Base-by-base conservation (phyloP, 2,329 filamentous ascomycete genomes). In the Botrytis byssoidea region DNA sequence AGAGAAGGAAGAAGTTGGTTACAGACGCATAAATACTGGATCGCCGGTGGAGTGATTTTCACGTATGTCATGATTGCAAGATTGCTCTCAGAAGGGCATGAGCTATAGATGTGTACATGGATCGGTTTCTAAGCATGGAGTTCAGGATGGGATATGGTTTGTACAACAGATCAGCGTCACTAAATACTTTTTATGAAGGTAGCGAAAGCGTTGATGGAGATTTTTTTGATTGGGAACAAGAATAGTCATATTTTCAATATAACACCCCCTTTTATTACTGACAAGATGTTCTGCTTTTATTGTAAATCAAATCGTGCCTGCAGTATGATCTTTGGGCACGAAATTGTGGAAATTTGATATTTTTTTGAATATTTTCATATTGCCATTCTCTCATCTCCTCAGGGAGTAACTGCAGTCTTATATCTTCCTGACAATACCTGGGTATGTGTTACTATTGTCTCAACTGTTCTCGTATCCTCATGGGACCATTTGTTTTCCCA, bases 1-100 rank as follows among this genome's bases (percentile, higher is more conserved):
- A 83, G 94, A 87, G 88, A 91, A 84, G 93, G 94, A 0, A 90
- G 94, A 78, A 89, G 93, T 74, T 98, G 94, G 93, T 82, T 97
- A 76, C 87, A 90, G 77, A 88, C 90, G 75, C 93, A 98, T 84
- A 96, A 94, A 84, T 86, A 95, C 76, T 86, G 92, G 79, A 85
- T 97, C 65, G 87, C 90, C 1, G 88, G 93, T 14, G 90, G 86
- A 0, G 83, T 90, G 29, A 85, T 98, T 42, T 92, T 98, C 80
- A 83, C 91, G 25, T 98, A 98, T 83, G 94, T 97, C 18, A 83
- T 97, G 68, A 86, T 97, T 73, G 92, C 93, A 46, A 87, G 95
- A 78, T 82, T 97, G 22, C 83, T 97, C 14, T 78, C 80, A 20
- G 79, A 80, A 40, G 79, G 78, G 29, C 59, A 20, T 55, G 66